Percentiles rank a stretch among this genome's conserved stretches.
Conservation (phyloP, 2,329 filamentous ascomycete species). For the Diaporthe nobilis region DNA sequence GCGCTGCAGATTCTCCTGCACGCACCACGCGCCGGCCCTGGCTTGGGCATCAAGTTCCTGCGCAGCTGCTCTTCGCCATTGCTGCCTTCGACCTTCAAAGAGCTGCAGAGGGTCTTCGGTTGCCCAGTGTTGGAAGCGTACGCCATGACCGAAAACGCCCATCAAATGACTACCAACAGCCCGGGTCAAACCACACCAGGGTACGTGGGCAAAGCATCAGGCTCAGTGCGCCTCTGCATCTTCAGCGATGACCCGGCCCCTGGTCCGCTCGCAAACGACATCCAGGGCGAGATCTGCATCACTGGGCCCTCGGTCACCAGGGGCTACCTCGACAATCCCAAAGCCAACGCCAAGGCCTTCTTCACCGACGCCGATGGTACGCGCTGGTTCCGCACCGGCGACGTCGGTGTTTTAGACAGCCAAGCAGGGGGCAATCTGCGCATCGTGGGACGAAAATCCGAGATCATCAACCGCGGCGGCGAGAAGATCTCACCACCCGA, state of each 20-base stretch:
- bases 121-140: constrained; percentile 93
- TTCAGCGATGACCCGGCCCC: constrained; percentile 78
- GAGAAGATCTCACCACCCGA: constrained; percentile 93
- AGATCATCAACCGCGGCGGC: constrained; percentile 91
- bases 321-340: constrained; percentile 86
- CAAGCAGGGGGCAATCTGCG: constrained; percentile 80
- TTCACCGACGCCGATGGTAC: constrained; percentile 60
- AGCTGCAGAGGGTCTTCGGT: constrained; percentile 80
- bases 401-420: constrained; percentile 82
- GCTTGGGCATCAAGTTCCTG: constrained; percentile 67
- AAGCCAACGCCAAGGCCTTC: constrained; percentile 82
- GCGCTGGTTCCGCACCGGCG: constrained; percentile 89
- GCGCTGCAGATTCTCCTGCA: constrained; percentile 92
- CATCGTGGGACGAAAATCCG: constrained; percentile 93
- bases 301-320: constrained; percentile 87
- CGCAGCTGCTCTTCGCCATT: constrained; percentile 54
- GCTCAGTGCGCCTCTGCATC: constrained; percentile 81
- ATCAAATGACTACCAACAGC: constrained; percentile 77
- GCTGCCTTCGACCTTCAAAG: constrained; percentile 85
- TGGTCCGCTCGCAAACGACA: constrained; percentile 70
- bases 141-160: constrained; percentile 91
- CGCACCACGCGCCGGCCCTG: constrained; percentile 82
- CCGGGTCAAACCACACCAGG: constrained; percentile 82
- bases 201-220: constrained; percentile 87
- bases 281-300: constrained; percentile 88